Evolutionary conservation across 2,329 filamentous ascomycete genomes (phyloP).

Genomic region (Anthostomella pinea): DNA sequence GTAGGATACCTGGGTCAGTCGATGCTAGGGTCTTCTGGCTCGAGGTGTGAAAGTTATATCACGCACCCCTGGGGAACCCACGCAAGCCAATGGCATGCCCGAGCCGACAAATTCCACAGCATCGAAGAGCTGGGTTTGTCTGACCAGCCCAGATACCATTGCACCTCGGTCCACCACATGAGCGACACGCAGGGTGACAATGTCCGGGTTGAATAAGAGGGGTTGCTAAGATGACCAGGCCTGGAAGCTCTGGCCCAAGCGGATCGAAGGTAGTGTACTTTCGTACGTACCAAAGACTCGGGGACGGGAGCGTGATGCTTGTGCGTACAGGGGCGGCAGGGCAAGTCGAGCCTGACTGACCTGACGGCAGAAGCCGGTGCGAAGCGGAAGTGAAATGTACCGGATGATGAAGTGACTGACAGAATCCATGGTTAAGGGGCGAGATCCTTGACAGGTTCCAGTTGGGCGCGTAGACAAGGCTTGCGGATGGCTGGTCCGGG

Average conservation of each 20-base stretch:
- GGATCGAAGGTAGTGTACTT: constrained; percentile 9
- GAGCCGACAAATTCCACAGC: constrained; percentile 14
- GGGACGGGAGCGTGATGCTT: constrained; percentile 7
- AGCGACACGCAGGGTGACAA: constrained; percentile 7
- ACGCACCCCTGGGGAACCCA: constrained; percentile 15
- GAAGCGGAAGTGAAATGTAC: constrained; percentile 22
- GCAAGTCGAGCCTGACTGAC: too few relatives aligned
- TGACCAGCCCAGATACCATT: constrained; percentile 7
- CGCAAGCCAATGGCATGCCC: constrained; percentile 15
- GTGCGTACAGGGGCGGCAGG: constrained; percentile 19
- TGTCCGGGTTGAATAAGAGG: constrained; percentile 12
- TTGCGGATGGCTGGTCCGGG: constrained; percentile 44
- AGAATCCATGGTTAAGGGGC: constrained; percentile 19
- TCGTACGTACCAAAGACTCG: constrained; percentile 7
- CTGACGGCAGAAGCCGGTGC: constrained; percentile 16
- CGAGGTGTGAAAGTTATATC: constrained; percentile 8
- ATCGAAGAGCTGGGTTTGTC: constrained; percentile 8
- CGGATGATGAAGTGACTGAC: constrained; percentile 18
- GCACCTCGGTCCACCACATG: too few relatives aligned
- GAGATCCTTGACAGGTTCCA: constrained; percentile 39
- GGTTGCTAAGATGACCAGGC: constrained; percentile 13
- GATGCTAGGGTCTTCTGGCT: constrained; percentile 13
- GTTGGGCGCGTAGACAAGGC: constrained; percentile 52
- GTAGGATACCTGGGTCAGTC: constrained; percentile 16
- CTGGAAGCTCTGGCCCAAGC: constrained; percentile 5